Conservation (phyloP, 106 monocot species). For the Dendrobium nobile region DNA sequence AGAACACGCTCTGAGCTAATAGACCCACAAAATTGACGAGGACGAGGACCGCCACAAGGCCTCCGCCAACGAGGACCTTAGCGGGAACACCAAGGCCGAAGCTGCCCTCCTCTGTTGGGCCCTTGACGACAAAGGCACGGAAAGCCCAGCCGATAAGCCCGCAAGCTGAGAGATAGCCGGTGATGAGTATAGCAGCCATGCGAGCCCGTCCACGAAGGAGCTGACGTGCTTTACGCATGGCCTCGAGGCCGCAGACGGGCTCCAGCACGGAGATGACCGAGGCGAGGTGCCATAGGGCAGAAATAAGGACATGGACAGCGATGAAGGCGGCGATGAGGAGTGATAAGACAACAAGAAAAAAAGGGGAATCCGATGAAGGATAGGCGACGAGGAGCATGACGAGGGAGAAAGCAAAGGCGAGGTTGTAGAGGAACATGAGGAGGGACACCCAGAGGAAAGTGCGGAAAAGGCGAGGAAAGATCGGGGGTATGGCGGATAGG, state of each 20-base stretch:
- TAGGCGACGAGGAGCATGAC: constrained; percentile 22
- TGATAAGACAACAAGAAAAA: constrained; percentile 23
- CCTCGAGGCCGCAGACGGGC: constrained; percentile 53
- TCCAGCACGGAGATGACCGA: constrained; percentile 78
- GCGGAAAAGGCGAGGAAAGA: constrained; percentile 10
- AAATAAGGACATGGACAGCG: constrained; percentile 53
- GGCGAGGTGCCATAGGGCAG: constrained; percentile 80
- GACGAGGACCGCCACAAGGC: constrained; percentile 53
- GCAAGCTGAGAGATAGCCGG: constrained; percentile 34
- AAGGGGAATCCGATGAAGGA: constrained; percentile 1
- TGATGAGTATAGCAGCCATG: constrained; percentile 35
- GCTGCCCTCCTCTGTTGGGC: constrained; percentile 38
- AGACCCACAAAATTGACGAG: constrained; percentile 49
- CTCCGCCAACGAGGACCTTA: constrained; percentile 42
- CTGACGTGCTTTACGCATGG: constrained; percentile 63
- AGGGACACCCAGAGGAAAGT: constrained; percentile 12
- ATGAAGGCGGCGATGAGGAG: constrained; percentile 34
- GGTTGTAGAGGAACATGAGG: constrained; percentile 13
- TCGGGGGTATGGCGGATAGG: constrained; percentile 27
- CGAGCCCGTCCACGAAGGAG: constrained; percentile 45
- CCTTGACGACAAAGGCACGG: constrained; percentile 44
- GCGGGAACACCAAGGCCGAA: constrained; percentile 6
- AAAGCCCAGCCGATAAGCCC: constrained; percentile 39
- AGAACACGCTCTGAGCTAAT: constrained; percentile 80
- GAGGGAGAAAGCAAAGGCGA: constrained; percentile 23